Conservation (phyloP, 257 asterid species). For the Nyctanthes arbortristis region DNA sequence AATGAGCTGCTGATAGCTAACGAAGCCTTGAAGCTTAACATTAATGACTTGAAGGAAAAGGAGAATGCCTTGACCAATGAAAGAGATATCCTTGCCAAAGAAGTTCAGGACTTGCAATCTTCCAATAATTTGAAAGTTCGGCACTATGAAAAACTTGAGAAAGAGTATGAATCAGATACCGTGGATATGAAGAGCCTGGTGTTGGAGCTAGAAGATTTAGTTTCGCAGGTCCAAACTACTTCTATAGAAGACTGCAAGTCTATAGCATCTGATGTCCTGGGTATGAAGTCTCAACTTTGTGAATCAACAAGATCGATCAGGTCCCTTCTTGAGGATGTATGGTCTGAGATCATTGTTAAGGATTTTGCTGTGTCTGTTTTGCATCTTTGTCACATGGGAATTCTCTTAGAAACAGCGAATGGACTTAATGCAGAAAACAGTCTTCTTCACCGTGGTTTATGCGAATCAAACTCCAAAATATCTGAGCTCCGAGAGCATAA, state of each 20-base stretch:
- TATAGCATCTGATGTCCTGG: conserved; percentile 46
- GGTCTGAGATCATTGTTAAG: conserved; percentile 87
- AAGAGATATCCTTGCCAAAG: conserved; percentile 45
- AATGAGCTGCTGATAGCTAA: conserved; percentile 89
- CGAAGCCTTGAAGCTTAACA: conserved; percentile 69
- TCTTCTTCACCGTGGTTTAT: conserved; percentile 73
- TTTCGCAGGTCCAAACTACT: conserved; percentile 50
- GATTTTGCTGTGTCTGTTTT: conserved; percentile 83
- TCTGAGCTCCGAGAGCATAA: conserved; percentile 81
- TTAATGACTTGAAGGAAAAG: conserved; percentile 50
- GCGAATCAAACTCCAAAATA: conserved; percentile 65
- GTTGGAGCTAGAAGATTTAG: conserved; percentile 60
- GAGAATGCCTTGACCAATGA: conserved; percentile 43
- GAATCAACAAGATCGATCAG: conserved; percentile 52
- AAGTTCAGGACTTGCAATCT: conserved; percentile 60
- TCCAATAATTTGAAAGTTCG: conserved; percentile 52
- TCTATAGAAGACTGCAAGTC: conserved; percentile 50
- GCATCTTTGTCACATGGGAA: conserved; percentile 94
- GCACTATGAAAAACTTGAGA: conserved; percentile 47
- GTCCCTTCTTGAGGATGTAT: conserved; percentile 78
- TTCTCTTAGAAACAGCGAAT: conserved; percentile 75
- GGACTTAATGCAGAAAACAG: conserved; percentile 89
- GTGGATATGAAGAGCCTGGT: conserved; percentile 45
- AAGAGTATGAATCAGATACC: conserved; percentile 52
- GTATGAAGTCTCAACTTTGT: conserved; percentile 52